These are phyloP conservation scores for Apiospora marii DNA, from an alignment of 2,329 filamentous ascomycete genomes.

Conservation along the genomic window DNA sequence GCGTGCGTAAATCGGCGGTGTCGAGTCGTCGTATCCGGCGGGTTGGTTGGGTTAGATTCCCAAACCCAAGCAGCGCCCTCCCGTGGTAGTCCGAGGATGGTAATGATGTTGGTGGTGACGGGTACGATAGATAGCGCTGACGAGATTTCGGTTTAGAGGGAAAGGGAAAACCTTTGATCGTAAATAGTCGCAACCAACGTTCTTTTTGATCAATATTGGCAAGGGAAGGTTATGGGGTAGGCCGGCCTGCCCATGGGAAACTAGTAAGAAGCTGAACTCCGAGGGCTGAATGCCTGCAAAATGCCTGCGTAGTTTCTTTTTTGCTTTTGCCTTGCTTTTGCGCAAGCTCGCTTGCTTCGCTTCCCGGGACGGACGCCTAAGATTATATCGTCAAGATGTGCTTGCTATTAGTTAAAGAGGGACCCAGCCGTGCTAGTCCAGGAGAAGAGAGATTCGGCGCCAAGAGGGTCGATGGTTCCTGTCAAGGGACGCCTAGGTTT, in stretches of 20 bases:
- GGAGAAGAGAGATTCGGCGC: conserved; percentile 6
- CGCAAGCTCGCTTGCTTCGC: neutral
- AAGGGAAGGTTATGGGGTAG: conserved; percentile 12
- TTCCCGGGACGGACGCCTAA: neutral
- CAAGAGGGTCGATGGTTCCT: conserved; percentile 17
- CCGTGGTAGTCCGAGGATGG: neutral
- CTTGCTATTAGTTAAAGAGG: neutral
- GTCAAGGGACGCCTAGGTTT: neutral
- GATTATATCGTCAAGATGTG: conserved; percentile 6
- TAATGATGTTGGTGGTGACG: neutral
- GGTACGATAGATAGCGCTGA: neutral
- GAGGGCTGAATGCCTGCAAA: neutral
- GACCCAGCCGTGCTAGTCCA: neutral
- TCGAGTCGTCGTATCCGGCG: neutral
- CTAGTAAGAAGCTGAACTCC: conserved; percentile 11
- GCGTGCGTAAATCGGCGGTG: neutral
- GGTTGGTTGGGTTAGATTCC: neutral
- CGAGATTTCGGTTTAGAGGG: neutral
- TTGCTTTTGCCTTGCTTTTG: neutral
- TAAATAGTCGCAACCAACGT: conserved; percentile 19
- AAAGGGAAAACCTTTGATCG: neutral
- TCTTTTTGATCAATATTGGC: conserved; percentile 13
- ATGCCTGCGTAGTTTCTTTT: neutral
- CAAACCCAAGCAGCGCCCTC: neutral
- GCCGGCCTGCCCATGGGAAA: conserved; percentile 8